A percentile compares a stretch with the other conserved stretches of the same genome.
These are phyloP conservation scores for Soucietia sequanensis DNA, from an alignment of 805 yeast genomes.

Conservation along the genomic window DNA sequence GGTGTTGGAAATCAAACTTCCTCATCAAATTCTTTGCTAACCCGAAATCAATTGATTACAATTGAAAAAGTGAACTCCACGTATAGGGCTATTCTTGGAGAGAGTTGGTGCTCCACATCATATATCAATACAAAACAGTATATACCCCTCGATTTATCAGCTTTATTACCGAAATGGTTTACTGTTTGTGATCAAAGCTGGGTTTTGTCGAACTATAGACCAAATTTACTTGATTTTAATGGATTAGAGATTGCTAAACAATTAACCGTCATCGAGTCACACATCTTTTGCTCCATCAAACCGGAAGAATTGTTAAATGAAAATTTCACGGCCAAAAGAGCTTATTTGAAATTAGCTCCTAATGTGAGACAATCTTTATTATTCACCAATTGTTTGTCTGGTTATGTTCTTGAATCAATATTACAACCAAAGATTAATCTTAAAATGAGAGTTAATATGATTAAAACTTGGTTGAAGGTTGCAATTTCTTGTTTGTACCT, in stretches of 20 bases:
- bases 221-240: slow-evolving; percentile 56
- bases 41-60: slow-evolving; percentile 36
- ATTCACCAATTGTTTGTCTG: slow-evolving; percentile 71
- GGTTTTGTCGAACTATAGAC: slow-evolving; percentile 54
- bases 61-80: slow-evolving; percentile 52
- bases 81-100: slow-evolving; percentile 52
- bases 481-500: slow-evolving; percentile 71
- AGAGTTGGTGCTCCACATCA: slow-evolving; percentile 43
- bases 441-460: slow-evolving; percentile 51
- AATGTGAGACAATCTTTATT: slow-evolving; percentile 59
- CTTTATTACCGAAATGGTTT: slow-evolving; percentile 48
- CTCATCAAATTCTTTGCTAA: slow-evolving; percentile 36
- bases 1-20: slow-evolving; percentile 44
- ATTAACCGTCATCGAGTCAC: slow-evolving; percentile 68
- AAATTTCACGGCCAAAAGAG: slow-evolving; percentile 59
- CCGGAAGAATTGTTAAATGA: slow-evolving; percentile 67
- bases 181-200: slow-evolving; percentile 53
- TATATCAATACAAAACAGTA: slow-evolving; percentile 29
- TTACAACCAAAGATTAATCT: slow-evolving; percentile 50
- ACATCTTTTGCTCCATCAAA: slow-evolving; percentile 59
- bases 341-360: slow-evolving; percentile 58
- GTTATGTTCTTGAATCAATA: slow-evolving; percentile 69
- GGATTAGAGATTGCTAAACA: slow-evolving; percentile 78
- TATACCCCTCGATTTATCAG: slow-evolving; percentile 28
- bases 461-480: slow-evolving; percentile 71